Evolutionary conservation across 768 basidiomycete genomes (phyloP).

Genomic region (Panus rudis): DNA sequence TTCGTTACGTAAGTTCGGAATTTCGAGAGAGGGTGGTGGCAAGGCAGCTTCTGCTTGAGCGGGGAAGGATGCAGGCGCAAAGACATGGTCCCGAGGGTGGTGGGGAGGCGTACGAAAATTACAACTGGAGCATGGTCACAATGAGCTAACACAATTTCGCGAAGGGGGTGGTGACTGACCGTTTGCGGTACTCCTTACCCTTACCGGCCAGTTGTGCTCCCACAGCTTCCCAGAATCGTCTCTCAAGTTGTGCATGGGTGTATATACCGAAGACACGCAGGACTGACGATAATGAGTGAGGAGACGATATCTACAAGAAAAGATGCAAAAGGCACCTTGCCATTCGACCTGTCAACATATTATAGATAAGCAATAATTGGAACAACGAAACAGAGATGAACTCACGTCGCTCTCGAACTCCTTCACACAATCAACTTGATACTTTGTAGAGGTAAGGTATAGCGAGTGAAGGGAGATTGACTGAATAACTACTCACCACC

Average conservation of each 20-base stretch:
- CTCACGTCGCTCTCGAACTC: constrained; percentile 18
- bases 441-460: constrained; percentile 11
- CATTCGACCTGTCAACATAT: constrained; percentile 26
- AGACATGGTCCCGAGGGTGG: constrained; percentile 34
- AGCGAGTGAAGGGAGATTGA: not conserved
- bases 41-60: constrained; percentile 22
- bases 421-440: constrained; percentile 20
- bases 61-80: constrained; percentile 47
- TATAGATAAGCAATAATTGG: not conserved
- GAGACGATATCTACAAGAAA: not conserved
- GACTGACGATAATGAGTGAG: constrained; percentile 25
- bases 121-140: constrained; percentile 30
- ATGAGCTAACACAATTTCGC: not conserved
- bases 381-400: not conserved
- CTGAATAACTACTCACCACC: constrained; percentile 11
- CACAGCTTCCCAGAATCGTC: constrained; percentile 40
- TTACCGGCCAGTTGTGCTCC: constrained; percentile 34
- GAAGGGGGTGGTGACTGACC: constrained; percentile 29
- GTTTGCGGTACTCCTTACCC: constrained; percentile 45
- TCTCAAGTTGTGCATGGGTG: constrained; percentile 39
- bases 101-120: constrained; percentile 31
- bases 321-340: constrained; percentile 25
- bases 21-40: not conserved
- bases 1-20: constrained; percentile 34
- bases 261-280: constrained; percentile 46